Percentiles rank a stretch among this genome's conserved stretches.
phyloP scores from a whole-genome alignment of 2,329 filamentous ascomycete species.

The Incumbomyces delicatus region DNA sequence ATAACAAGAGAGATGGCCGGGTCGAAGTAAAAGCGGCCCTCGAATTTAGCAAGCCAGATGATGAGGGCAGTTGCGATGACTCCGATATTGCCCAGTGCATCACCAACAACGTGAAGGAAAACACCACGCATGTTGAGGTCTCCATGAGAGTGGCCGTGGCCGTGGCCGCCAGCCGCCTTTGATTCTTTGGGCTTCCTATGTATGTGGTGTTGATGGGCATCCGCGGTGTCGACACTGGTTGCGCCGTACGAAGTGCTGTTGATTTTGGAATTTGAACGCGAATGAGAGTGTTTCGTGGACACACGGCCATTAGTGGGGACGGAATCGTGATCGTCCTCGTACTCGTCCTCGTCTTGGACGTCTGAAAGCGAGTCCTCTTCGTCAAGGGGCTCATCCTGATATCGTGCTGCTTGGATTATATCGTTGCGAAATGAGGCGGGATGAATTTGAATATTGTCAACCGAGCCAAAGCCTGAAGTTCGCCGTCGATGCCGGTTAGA shows the following conservation, averaged over 20 bases:
- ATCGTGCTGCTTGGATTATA: slow-evolving; percentile 73
- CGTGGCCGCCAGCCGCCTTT: slow-evolving; percentile 35
- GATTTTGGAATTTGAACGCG: slow-evolving; percentile 18
- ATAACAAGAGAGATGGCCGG: slow-evolving; percentile 90
- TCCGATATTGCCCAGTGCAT: slow-evolving; percentile 39
- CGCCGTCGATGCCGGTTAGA: slow-evolving; percentile 44
- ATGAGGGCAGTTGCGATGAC: slow-evolving; percentile 58
- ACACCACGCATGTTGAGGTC: slow-evolving; percentile 91
- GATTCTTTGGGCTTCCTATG: slow-evolving; percentile 64
- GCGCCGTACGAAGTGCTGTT: slow-evolving; percentile 14
- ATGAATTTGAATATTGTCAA: slow-evolving; percentile 70
- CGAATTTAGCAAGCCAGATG: slow-evolving; percentile 82
- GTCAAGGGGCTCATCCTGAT: slow-evolving; percentile 44
- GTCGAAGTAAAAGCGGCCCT: slow-evolving; percentile 78
- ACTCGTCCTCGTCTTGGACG: slow-evolving; percentile 33
- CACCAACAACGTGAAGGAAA: slow-evolving; percentile 51
- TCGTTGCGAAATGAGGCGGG: slow-evolving; percentile 85
- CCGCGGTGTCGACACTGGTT: slow-evolving; percentile 13
- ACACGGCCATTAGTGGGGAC: slow-evolving; percentile 11
- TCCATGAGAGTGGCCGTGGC: slow-evolving; percentile 66
- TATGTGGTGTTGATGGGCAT: slow-evolving; percentile 60
- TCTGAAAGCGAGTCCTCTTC: slow-evolving; percentile 44
- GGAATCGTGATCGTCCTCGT: slow-evolving; percentile 23
- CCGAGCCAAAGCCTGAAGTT: slow-evolving; percentile 48
- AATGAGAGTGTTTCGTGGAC: slow-evolving; percentile 8